Evolutionary conservation across 2,329 filamentous ascomycete genomes (phyloP), one percentile per base, ranked within the genome.

Genomic region (Microdochium bolleyi): DNA sequence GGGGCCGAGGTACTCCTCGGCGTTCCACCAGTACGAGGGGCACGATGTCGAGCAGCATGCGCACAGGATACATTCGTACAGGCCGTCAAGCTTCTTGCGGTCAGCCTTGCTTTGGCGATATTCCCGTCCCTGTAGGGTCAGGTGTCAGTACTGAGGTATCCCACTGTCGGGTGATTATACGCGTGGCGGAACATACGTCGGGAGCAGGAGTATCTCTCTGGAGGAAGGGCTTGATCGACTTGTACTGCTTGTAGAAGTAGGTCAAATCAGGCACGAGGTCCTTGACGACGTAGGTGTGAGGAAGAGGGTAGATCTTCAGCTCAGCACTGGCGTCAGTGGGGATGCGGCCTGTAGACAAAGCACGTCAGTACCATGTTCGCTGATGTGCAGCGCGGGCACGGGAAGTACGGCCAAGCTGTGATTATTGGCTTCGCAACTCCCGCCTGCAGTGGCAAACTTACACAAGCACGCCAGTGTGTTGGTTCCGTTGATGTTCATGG

Each of bases 1-100:
- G 55, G 94, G 94, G 58, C 94, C 94, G 50, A 99, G 89, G 78
- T 99, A 99, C 74, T 97, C 92, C 76, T 97, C 92, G 62, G 87
- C 85, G 80, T 99, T 99, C 94, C 94, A 99, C 94, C 94, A 99
- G 82, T 99, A 99, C 19, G 91, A 96, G n/a, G 94, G 94, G 81
- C 94, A 99, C 49, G 92, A 96, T 22, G 94, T 99, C 61, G 89
- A 94, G 85, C 94, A 99, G 85, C 94, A 99, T 63, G 92, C 92
- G 80, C 94, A 99, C 54, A 99, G 87, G 73, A 99, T 97, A 77
- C 94, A 99, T 77, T 99, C 94, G 79, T 99, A 97, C 27, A 97
- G 84, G 60, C 94, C 94, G 70, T 97, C 94, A 53, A 99, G 86
- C 85, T 96, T 99, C 76, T 85, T 89, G 68, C 94, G 91, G 62